Base-by-base conservation (phyloP, 2,329 filamentous ascomycete genomes). In the Venturiaceae sp. region DNA sequence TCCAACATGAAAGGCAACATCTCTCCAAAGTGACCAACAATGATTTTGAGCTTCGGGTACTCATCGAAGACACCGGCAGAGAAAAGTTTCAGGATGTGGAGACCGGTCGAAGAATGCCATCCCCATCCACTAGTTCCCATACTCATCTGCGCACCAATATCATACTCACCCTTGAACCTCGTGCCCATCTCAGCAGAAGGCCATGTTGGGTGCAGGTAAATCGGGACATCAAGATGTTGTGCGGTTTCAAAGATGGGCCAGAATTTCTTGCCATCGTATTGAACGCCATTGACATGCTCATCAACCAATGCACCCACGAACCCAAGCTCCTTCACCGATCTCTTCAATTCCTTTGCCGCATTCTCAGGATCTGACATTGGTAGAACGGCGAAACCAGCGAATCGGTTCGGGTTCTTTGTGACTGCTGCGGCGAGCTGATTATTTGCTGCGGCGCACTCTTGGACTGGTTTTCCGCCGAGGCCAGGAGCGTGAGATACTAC, bases 1-100 rank as follows among this genome's bases (percentile, higher is more conserved):
- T 81, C 76, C 14, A 84, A 67, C 68, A 80, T 76, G 56, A 79
- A 83, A 0, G 82, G 80, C 0, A 84, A 62, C 72, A 78, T 71
- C 69, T 78, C 76, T 28, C 78, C 74, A 71, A 80, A 74, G 67
- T 81, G 79, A 0, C 78, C 78, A 33, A 82, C 66, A 3, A 84
- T 70, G 52, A 85, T 70, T 64, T 83, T 83, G 8, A 85, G 65
- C 21, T 65, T 68, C 0, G 81, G 80, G 46, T 77, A 78, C 3
- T 72, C 68, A 65, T 84, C 82, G 61, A 85, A 85, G 1, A 83
- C 63, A 1, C 80, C 80, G 0, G 73, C 69, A 1, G 77, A 75
- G 62, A 75, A 83, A 1, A 85, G 71, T 13, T 73, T 69, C 16
- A 82, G 63, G 7, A 81, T 62, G 54, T 78, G 76, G 33, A 81